A percentile compares a stretch with the other conserved stretches of the same genome.
Evolutionary conservation across 352 stramenopile species (phyloP).

Genomic region (Saprolegnia parasitica): DNA sequence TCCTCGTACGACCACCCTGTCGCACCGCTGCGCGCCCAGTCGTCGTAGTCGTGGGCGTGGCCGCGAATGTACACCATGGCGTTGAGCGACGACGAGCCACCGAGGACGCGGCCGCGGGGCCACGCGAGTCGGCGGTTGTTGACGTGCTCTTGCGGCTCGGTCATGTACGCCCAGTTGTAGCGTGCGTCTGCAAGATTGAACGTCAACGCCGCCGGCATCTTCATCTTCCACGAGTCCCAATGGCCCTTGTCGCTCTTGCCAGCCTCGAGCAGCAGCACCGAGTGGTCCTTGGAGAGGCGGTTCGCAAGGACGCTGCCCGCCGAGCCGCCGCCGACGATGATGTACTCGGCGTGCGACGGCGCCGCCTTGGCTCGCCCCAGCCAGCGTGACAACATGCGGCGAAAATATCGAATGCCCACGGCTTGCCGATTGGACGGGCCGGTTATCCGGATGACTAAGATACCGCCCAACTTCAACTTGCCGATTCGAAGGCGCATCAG

Average conservation of each 20-base stretch:
- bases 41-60: constrained; percentile 83
- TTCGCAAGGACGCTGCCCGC: constrained; percentile 90
- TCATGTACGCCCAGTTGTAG: constrained; percentile 88
- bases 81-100: constrained; percentile 85
- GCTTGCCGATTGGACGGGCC: no score
- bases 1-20: constrained; percentile 83
- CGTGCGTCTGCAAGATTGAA: constrained; percentile 79
- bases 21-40: constrained; percentile 70
- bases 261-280: constrained; percentile 88
- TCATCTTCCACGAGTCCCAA: constrained; percentile 89
- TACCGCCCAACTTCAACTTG: background rate
- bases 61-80: constrained; percentile 90
- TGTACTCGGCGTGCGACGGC: constrained; percentile 63
- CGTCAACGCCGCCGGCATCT: constrained; percentile 84
- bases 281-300: constrained; percentile 81
- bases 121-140: constrained; percentile 74
- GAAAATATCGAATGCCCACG: background rate
- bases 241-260: constrained; percentile 72
- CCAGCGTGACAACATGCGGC: background rate
- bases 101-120: constrained; percentile 83
- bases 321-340: constrained; percentile 88
- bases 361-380: background rate
- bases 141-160: constrained; percentile 77
- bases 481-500: background rate
- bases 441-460: background rate